phyloP scores from a whole-genome alignment of 2,329 filamentous ascomycete genomes.

The Lithohypha guttulata region DNA sequence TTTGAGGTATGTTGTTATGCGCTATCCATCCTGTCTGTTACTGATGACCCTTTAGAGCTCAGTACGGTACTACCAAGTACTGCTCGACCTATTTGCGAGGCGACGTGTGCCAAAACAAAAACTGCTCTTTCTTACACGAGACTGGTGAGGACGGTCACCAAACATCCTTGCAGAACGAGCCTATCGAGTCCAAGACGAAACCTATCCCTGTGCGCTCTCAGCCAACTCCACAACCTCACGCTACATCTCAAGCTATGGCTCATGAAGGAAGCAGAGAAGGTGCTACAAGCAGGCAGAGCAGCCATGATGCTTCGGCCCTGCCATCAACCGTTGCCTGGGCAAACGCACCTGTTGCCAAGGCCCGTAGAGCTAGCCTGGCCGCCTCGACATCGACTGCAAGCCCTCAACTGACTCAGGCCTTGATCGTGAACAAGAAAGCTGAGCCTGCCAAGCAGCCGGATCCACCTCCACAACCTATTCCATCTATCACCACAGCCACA shows the following conservation, averaged over 20 bases:
- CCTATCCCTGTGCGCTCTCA: constrained; percentile 28
- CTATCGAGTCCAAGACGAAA: constrained; percentile 12
- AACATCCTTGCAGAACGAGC: constrained; percentile 21
- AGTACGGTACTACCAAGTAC: constrained; percentile 91
- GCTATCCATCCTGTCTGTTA: background rate
- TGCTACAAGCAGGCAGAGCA: constrained; percentile 45
- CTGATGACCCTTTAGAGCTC: constrained; percentile 38
- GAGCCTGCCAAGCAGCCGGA: constrained; percentile 19
- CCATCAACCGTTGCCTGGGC: constrained; percentile 94
- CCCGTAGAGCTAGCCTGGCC: constrained; percentile 60
- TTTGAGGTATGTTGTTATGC: constrained; percentile 52
- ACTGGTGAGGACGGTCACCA: constrained; percentile 70
- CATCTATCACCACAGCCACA: background rate
- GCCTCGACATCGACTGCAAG: constrained; percentile 74
- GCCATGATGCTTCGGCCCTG: constrained; percentile 75
- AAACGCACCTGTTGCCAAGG: constrained; percentile 51
- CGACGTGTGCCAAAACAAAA: constrained; percentile 86
- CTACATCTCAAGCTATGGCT: constrained; percentile 49
- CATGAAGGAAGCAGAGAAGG: constrained; percentile 66
- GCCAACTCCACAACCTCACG: constrained; percentile 35
- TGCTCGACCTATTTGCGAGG: constrained; percentile 94
- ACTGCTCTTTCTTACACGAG: constrained; percentile 97
- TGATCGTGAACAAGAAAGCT: constrained; percentile 28
- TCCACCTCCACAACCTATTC: constrained; percentile 21
- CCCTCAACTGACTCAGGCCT: constrained; percentile 51